These are phyloP conservation scores for Dactylellina parvicollis DNA, from an alignment of 2,329 filamentous ascomycete species.

Conservation along the genomic window DNA sequence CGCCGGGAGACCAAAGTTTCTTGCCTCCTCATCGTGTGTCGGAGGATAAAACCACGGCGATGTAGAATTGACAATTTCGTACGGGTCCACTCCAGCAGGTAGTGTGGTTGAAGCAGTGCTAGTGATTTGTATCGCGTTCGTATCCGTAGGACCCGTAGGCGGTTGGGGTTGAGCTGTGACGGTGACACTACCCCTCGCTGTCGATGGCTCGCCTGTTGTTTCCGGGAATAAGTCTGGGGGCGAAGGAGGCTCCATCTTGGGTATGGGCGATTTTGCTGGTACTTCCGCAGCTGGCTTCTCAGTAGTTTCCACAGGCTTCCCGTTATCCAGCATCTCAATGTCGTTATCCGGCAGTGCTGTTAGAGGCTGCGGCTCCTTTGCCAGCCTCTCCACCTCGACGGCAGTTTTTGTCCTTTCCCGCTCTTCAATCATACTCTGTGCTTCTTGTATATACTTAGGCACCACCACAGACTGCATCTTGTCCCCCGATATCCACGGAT, in stretches of 20 bases:
- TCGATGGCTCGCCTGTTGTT: constrained; percentile 19
- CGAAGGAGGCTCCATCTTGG: constrained; percentile 45
- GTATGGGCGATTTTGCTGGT: constrained; percentile 45
- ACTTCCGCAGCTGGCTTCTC: constrained; percentile 22
- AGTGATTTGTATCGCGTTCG: constrained; percentile 12
- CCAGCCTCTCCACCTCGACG: constrained; percentile 7
- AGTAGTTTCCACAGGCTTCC: not conserved
- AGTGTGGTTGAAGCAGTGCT: constrained; percentile 11
- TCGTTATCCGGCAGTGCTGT: constrained; percentile 47
- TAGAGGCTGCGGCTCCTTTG: constrained; percentile 36
- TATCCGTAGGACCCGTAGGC: not conserved
- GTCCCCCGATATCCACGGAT: constrained; percentile 67
- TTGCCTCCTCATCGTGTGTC: constrained; percentile 69
- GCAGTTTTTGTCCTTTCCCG: constrained; percentile 21
- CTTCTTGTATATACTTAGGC: constrained; percentile 56
- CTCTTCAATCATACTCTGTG: constrained; percentile 47
- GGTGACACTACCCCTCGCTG: constrained; percentile 10
- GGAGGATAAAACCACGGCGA: constrained; percentile 70
- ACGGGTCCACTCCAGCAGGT: constrained; percentile 39
- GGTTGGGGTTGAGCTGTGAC: constrained; percentile 2
- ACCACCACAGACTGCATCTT: constrained; percentile 63
- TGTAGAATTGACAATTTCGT: constrained; percentile 47
- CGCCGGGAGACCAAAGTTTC: constrained; percentile 76
- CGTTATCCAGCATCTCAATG: constrained; percentile 44
- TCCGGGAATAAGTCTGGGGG: constrained; percentile 44